Percentiles rank a stretch among this genome's conserved stretches.
These are phyloP conservation scores for Pichia sp. DNA, from an alignment of 1,139 yeast genomes.

Conservation along the genomic window DNA sequence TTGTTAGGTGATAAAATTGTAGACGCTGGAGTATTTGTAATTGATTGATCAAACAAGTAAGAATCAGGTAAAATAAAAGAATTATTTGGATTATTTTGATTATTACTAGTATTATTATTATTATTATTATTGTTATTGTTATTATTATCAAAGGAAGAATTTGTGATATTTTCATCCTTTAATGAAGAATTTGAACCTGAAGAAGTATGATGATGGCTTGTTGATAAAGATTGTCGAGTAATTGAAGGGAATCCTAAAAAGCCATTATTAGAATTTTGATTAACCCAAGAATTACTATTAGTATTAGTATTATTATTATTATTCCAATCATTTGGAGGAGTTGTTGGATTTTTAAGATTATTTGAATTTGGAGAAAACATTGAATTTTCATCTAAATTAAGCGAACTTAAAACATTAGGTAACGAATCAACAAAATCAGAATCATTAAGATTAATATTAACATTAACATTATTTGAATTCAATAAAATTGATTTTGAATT, in stretches of 20 bases:
- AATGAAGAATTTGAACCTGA: constrained; percentile 16
- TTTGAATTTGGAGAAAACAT: constrained; percentile 24
- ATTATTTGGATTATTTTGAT: constrained; percentile 2
- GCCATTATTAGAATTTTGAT: neutral
- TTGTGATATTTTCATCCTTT: constrained; percentile 14
- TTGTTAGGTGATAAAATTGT: constrained; percentile 15
- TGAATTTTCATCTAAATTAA: constrained; percentile 23
- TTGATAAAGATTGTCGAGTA: too few species aligned
- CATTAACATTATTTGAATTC: neutral
- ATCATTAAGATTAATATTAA: neutral
- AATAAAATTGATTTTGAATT: neutral
- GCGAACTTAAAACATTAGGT: constrained; percentile 25
- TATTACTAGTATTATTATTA: neutral
- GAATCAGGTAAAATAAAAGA: constrained; percentile 13
- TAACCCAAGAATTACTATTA: constrained; percentile 5
- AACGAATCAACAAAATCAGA: constrained; percentile 24
- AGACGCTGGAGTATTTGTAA: constrained; percentile 10
- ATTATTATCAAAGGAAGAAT: constrained; percentile 3
- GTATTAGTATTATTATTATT: neutral
- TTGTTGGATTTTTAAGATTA: constrained; percentile 22
- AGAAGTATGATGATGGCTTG: constrained; percentile 11
- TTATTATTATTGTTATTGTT: neutral
- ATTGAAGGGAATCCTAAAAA: neutral
- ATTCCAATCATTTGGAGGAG: constrained; percentile 25
- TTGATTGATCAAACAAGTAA: constrained; percentile 13